Conservation (phyloP, 2,329 filamentous ascomycete genomes). For the Ascosphaera apis region DNA sequence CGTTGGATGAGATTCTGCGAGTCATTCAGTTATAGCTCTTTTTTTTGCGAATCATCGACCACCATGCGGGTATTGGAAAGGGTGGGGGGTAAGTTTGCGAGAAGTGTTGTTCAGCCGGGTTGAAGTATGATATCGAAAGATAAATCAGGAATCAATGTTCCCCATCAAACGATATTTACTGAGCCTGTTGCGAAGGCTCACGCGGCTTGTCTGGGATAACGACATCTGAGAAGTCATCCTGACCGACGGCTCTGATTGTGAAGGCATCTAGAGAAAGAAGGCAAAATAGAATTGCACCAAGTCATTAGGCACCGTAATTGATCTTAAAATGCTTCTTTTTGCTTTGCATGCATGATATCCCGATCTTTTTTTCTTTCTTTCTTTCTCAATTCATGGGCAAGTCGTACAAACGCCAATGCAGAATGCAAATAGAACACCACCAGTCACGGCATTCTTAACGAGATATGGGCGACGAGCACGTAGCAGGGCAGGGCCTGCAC, state of each 20-base stretch:
- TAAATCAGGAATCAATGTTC: neutral
- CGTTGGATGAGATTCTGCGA: too few relatives aligned
- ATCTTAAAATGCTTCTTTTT: too few relatives aligned
- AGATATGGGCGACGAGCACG: conserved; percentile 82
- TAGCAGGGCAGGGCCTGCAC: conserved; percentile 70
- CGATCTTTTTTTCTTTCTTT: neutral
- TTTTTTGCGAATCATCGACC: too few relatives aligned
- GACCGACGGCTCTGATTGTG: conserved; percentile 66
- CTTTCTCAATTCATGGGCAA: neutral
- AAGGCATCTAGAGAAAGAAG: conserved; percentile 31
- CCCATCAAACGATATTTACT: neutral
- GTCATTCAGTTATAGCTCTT: too few relatives aligned
- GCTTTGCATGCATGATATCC: neutral
- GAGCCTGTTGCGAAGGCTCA: neutral
- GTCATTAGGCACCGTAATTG: too few relatives aligned
- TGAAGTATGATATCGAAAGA: neutral
- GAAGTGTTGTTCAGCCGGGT: neutral
- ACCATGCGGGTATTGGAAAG: too few relatives aligned
- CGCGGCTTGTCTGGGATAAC: conserved; percentile 57
- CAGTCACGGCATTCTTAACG: conserved; percentile 67
- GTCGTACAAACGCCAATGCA: conserved; percentile 75
- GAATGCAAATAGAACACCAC: conserved; percentile 49
- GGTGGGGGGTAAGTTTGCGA: too few relatives aligned
- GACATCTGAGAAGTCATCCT: conserved; percentile 94
- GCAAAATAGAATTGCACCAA: neutral